Conservation (phyloP, 2,329 filamentous ascomycete genomes). For the Colletotrichum gloeosporioides region DNA sequence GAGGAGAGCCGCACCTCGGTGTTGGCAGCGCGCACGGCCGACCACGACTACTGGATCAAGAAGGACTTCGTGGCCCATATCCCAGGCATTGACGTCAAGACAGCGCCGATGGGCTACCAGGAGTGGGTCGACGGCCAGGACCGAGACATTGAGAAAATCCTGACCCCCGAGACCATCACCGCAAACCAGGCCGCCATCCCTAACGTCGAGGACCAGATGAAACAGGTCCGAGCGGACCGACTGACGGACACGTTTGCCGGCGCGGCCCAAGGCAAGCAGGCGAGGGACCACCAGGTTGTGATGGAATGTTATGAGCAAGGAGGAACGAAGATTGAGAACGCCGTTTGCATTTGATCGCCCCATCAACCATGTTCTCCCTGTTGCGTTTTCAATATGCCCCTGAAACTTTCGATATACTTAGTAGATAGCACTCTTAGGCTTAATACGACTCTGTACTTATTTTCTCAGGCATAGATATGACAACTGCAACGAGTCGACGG, state of each 20-base stretch:
- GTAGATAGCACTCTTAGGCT: background rate
- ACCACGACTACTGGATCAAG: background rate
- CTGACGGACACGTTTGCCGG: background rate
- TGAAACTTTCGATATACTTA: background rate
- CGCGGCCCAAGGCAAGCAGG: background rate
- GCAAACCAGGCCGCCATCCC: background rate
- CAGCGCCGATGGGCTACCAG: background rate
- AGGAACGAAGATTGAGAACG: background rate
- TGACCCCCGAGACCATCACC: background rate
- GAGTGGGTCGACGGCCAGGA: background rate
- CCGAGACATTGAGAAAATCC: background rate
- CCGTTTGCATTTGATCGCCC: background rate
- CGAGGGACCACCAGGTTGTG: background rate
- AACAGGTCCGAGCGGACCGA: background rate
- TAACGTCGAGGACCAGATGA: background rate
- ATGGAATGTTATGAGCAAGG: background rate
- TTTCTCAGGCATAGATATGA: background rate
- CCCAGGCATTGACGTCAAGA: background rate
- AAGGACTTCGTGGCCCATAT: background rate
- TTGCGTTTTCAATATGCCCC: background rate
- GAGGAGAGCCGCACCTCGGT: background rate
- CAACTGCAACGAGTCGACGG: background rate
- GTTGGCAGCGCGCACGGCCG: background rate
- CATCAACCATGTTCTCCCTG: background rate
- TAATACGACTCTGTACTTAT: background rate